Conservation (phyloP, 2,329 filamentous ascomycete genomes). For the Aspergillus jensenii region DNA sequence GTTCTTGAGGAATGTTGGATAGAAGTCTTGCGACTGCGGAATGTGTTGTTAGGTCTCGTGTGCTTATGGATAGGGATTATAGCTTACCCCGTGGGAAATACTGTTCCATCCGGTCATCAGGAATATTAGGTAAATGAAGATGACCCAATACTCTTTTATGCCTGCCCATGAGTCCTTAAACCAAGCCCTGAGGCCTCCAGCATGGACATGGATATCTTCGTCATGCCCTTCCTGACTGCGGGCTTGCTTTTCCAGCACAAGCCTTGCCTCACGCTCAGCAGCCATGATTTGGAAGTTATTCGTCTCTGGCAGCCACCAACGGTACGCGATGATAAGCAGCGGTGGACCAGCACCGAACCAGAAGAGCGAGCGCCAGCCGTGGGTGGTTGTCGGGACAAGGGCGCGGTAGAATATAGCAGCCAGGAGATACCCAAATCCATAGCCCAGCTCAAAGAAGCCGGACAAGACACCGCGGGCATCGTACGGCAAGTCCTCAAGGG, state of each 20-base stretch:
- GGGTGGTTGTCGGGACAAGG: not conserved
- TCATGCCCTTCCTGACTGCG: not conserved
- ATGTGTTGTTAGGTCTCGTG: too few relatives aligned
- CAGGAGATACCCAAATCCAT: conserved; percentile 75
- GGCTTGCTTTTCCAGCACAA: not conserved
- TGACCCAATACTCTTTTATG: not conserved
- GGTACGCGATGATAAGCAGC: not conserved
- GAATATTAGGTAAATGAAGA: not conserved
- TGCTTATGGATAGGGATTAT: accelerated
- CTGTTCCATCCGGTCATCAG: not conserved
- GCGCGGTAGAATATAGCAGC: conserved; percentile 64
- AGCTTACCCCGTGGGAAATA: conserved; percentile 50
- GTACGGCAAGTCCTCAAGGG: conserved; percentile 68
- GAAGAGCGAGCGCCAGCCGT: conserved; percentile 70
- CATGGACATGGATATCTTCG: not conserved
- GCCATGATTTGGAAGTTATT: not conserved
- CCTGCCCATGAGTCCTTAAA: not conserved
- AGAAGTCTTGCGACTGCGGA: conserved; percentile 68
- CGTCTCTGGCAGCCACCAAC: not conserved
- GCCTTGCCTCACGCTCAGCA: not conserved
- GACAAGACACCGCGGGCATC: conserved; percentile 75
- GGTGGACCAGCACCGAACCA: conserved; percentile 58
- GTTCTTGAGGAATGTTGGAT: conserved; percentile 75
- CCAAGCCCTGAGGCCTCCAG: not conserved
- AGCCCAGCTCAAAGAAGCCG: conserved; percentile 79